Base-by-base conservation (phyloP, 345 rosid genomes). In the Excoecaria agallocha region DNA sequence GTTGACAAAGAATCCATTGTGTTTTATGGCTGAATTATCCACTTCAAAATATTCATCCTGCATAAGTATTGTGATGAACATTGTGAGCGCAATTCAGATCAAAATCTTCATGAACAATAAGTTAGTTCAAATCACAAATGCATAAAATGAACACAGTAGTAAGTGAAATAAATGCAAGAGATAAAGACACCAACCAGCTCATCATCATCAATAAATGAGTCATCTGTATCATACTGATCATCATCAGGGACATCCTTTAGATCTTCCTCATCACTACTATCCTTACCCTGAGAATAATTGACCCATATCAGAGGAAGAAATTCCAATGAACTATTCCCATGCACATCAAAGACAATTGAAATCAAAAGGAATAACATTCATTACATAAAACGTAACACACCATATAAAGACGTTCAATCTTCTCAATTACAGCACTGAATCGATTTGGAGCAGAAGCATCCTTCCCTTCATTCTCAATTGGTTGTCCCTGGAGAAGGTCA, bases 41-140 rank as follows among this genome's bases (percentile, higher is more conserved):
- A 94, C 97, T 83, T 92, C 93, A 81, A 94, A 94, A 85, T 94
- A 94, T 78, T 92, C 97, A 87, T 94, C 98, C 98, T 94, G 91
- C 86, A 84, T 19, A 59, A 58, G 25, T 7, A 46, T 46, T 67
- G 30, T 46, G 55, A 65, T 46, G 4, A 74, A 48, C 30, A 69
- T 61, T 49, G 35, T 5, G 52, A 68, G 24, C 25, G 58, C 10
- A n/a, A 39, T 35, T 48, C 56, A 58, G 1, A 22, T 64, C 6
- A 6, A 68, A 68, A 49, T 35, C 4, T 25, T 37, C 37, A 22
- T 56, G 41, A 38, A 64, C 51, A 30, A 64, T 20, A 56, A 52
- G 50, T 43, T 3, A 77, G 45, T 52, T 22, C 16, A 37, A 58
- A 64, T 8, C 30, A 25, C 30, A 58, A 60, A 39, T 17, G 74